Base-by-base conservation (phyloP, 2,329 filamentous ascomycete species). In the Drechslerella coelobrocha region DNA sequence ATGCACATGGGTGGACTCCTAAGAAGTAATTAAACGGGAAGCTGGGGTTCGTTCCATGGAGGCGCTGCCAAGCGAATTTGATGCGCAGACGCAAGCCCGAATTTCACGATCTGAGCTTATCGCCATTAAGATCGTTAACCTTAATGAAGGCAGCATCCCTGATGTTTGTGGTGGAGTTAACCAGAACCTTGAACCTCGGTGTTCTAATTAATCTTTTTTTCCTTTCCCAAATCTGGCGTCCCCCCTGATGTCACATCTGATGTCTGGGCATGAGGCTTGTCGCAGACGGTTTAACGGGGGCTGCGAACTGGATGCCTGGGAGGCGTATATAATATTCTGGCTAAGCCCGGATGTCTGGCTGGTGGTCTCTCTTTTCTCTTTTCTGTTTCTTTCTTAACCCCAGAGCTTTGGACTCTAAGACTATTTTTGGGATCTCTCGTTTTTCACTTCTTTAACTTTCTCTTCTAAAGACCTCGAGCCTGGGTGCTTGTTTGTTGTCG, bases 401-500 rank as follows among this genome's bases (percentile, higher is more conserved):
- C 52, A 59, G 59, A 71, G 66, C 66, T 52, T 55, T 63, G 66
- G 66, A 63, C 66, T 71, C 59, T 39, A 39, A 55, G 27, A 27
- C n/a, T 6, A 31, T 31, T 31, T 51, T 51, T n/a, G 47, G 47
- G 27, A 59, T 48, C 52, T 19, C 51, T 62, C 47, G 26, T 53
- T 53, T 55, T 54, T 61, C 56, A 19, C 39, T 56, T 56, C 34
- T 9, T 5, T 41, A 14, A 45, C 12, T 54, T 52, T 24, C 53
- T n/a, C 12, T 27, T 12, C 12, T 12, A 24, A 7, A 48, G 45
- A 63, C 60, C 51, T 62, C 66, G 66, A 63, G 66, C 66, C 66
- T 71, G 66, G 66, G 66, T 54, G 59, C 59, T 63, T 71, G 53
- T 27, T 62, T 71, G 48, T 56, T 27, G 62, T 71, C 66, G 57